Evolutionary conservation across 1,139 yeast species (phyloP).

Genomic region (Hyphopichia buzzinii): DNA sequence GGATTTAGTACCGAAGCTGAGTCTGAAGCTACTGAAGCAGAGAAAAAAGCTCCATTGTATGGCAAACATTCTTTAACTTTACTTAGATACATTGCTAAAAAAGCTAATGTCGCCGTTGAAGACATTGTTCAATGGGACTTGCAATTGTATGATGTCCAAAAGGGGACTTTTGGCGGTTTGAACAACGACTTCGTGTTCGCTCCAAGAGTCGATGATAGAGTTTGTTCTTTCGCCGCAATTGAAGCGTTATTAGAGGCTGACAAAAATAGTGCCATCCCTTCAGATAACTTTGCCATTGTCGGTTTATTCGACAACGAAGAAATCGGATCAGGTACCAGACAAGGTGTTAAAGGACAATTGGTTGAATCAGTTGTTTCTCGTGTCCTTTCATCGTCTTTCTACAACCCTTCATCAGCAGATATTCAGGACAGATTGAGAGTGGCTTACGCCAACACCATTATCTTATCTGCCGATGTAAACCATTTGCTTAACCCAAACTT

Average conservation of each 20-base stretch:
- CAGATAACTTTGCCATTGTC: constrained; percentile 46
- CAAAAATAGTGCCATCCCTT: constrained; percentile 16
- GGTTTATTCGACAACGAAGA: constrained; percentile 63
- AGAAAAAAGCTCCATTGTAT: constrained; percentile 56
- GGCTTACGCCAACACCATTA: constrained; percentile 53
- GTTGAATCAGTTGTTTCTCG: constrained; percentile 36
- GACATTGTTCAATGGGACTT: constrained; percentile 58
- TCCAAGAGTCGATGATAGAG: constrained; percentile 65
- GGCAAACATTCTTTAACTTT: constrained; percentile 58
- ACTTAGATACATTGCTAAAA: constrained; percentile 53
- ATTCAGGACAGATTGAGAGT: constrained; percentile 23
- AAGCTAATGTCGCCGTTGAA: constrained; percentile 47
- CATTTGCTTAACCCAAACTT: constrained; percentile 68
- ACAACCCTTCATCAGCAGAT: constrained; percentile 14
- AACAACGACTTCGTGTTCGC: constrained; percentile 60
- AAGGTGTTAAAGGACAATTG: constrained; percentile 52
- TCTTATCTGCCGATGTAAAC: constrained; percentile 66
- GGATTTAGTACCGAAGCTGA: constrained; percentile 36
- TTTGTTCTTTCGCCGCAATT: constrained; percentile 62
- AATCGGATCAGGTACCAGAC: constrained; percentile 58
- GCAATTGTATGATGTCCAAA: constrained; percentile 64
- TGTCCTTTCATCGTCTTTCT: constrained; percentile 25
- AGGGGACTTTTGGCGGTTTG: constrained; percentile 60
- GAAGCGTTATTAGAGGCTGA: constrained; percentile 47
- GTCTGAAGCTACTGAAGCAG: constrained; percentile 54